Conservation (phyloP, 352 stramenopile species). For the Phytophthora aleatoria region DNA sequence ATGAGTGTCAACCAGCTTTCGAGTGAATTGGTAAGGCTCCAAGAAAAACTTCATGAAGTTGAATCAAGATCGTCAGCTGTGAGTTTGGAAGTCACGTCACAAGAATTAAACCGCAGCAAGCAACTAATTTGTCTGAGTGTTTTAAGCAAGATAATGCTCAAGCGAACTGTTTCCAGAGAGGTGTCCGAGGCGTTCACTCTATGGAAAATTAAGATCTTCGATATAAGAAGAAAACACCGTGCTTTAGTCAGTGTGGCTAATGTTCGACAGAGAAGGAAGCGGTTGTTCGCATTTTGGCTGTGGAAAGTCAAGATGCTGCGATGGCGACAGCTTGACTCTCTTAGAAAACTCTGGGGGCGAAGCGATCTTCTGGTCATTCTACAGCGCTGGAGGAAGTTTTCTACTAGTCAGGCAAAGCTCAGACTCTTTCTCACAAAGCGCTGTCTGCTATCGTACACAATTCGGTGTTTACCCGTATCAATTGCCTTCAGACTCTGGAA, state of each 20-base stretch:
- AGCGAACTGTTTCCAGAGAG: constrained; percentile 21
- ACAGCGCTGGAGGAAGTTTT: constrained; percentile 21
- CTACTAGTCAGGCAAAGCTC: constrained; percentile 19
- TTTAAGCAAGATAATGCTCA: constrained; percentile 25
- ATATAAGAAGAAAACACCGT: constrained; percentile 4
- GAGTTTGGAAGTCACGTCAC: background rate
- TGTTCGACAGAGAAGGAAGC: constrained; percentile 21
- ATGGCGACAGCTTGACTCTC: constrained; percentile 10
- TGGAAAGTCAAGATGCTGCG: constrained; percentile 38
- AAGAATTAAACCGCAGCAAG: constrained; percentile 5
- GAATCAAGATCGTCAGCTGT: constrained; percentile 14
- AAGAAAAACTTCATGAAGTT: constrained; percentile 20
- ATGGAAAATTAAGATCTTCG: constrained; percentile 28
- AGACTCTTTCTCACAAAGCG: constrained; percentile 30
- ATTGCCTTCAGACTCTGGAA: constrained; percentile 34
- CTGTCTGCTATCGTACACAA: constrained; percentile 16
- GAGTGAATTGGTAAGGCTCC: constrained; percentile 16
- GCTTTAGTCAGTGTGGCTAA: constrained; percentile 20
- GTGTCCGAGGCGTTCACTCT: constrained; percentile 21
- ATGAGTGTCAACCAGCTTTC: constrained; percentile 23
- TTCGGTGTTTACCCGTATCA: constrained; percentile 8
- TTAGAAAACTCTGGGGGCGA: constrained; percentile 17
- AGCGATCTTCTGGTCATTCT: constrained; percentile 11
- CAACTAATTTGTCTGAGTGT: constrained; percentile 5
- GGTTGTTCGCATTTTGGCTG: constrained; percentile 23